phyloP scores from a whole-genome alignment of 2,329 filamentous ascomycete genomes.

The Chaetomium olivaceum region DNA sequence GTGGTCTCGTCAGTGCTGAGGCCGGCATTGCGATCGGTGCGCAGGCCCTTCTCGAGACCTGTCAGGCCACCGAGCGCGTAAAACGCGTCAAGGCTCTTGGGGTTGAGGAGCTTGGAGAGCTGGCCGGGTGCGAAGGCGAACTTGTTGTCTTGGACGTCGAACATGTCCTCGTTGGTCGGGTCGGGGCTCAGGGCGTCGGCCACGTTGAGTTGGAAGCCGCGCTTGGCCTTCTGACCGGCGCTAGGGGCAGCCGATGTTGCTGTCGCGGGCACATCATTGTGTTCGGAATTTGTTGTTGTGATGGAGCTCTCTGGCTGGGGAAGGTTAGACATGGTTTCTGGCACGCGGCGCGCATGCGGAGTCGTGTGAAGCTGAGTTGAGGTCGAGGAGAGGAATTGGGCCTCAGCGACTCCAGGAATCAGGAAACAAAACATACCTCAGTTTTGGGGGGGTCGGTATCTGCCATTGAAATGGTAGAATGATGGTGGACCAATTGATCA shows the following conservation, averaged over 20 bases:
- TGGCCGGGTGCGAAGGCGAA: slow-evolving; percentile 75
- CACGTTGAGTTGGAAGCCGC: slow-evolving; percentile 29
- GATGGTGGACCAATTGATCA: slow-evolving; percentile 6
- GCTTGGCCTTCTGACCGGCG: slow-evolving; percentile 11
- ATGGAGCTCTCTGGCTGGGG: slow-evolving; percentile 18
- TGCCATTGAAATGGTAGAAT: slow-evolving; percentile 5
- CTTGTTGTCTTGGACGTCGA: slow-evolving; percentile 64
- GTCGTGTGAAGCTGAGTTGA: not conserved
- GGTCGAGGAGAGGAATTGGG: not conserved
- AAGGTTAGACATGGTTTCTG: slow-evolving; percentile 10
- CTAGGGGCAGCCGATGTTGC: not conserved
- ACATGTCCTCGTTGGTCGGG: slow-evolving; percentile 70
- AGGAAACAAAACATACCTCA: slow-evolving; percentile 7
- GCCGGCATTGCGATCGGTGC: slow-evolving; percentile 64
- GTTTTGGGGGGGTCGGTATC: slow-evolving; percentile 17
- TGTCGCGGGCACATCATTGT: slow-evolving; percentile 2
- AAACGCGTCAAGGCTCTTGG: slow-evolving; percentile 74
- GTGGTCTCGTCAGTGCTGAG: slow-evolving; percentile 68
- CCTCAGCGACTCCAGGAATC: not conserved
- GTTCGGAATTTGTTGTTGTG: not conserved
- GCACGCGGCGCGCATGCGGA: not conserved
- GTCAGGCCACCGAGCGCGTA: slow-evolving; percentile 71
- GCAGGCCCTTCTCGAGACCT: slow-evolving; percentile 72
- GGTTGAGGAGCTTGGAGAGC: slow-evolving; percentile 74
- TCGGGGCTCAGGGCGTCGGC: slow-evolving; percentile 67